These are phyloP conservation scores for Cercospora berteroae DNA, from an alignment of 2,329 filamentous ascomycete genomes.

Conservation along the genomic window DNA sequence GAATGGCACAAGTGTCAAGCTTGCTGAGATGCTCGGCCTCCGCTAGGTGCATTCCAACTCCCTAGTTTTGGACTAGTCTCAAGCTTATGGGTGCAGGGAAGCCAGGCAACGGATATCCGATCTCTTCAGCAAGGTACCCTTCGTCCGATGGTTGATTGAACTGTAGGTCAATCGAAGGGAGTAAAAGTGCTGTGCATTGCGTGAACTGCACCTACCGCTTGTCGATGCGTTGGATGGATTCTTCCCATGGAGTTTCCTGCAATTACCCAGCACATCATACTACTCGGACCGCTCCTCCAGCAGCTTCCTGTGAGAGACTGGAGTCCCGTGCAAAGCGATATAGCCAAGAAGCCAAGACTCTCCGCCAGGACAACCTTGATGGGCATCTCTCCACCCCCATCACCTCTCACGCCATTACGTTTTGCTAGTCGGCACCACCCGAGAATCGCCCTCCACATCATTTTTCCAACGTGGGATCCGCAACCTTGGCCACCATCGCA, in stretches of 20 bases:
- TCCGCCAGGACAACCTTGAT: slow-evolving; percentile 7
- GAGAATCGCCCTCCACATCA: neutral
- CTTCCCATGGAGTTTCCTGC: neutral
- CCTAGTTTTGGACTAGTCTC: slow-evolving; percentile 8
- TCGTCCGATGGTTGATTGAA: neutral
- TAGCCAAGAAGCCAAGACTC: slow-evolving; percentile 15
- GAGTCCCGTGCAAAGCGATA: neutral
- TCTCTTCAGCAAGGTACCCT: neutral
- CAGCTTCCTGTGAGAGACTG: neutral
- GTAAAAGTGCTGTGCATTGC: neutral
- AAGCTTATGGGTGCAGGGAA: neutral
- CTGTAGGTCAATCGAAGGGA: neutral
- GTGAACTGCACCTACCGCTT: neutral
- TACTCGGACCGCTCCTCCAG: neutral
- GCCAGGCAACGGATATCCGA: neutral
- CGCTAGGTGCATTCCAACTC: slow-evolving; percentile 14
- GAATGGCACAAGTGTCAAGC: slow-evolving; percentile 12
- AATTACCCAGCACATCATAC: neutral
- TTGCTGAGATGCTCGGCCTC: slow-evolving; percentile 15
- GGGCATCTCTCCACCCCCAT: slow-evolving; percentile 1
- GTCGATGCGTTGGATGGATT: neutral
- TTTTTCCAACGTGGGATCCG: neutral
- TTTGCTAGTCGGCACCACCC: neutral
- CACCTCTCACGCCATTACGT: neutral
- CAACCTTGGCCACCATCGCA: slow-evolving; percentile 11